A percentile compares a stretch with the other conserved stretches of the same genome.
phyloP scores from a whole-genome alignment of 2,329 filamentous ascomycete species.

The Nemania sp. region DNA sequence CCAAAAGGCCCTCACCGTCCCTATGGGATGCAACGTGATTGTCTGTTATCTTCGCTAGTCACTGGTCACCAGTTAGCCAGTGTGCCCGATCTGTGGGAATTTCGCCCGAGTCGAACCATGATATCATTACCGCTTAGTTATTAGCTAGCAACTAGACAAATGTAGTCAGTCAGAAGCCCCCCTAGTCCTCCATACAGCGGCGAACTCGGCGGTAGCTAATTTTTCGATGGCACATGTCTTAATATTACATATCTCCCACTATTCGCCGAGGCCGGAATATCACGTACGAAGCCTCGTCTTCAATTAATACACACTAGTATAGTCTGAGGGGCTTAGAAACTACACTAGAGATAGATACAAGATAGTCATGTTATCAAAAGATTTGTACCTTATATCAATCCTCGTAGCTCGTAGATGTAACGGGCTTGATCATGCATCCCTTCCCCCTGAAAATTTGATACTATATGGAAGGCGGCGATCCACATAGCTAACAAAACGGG shows the following conservation, averaged over 20 bases:
- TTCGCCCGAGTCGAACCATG: slow-evolving; percentile 40
- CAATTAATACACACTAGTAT: slow-evolving; percentile 25
- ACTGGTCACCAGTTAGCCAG: slow-evolving; percentile 23
- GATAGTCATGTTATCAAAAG: slow-evolving; percentile 12
- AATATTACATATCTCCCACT: slow-evolving; percentile 33
- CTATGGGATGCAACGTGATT: slow-evolving; percentile 44
- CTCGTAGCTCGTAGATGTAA: slow-evolving; percentile 13
- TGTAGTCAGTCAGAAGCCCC: slow-evolving; percentile 26
- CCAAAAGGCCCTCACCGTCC: slow-evolving; percentile 37
- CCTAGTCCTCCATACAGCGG: slow-evolving; percentile 36
- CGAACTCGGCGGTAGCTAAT: slow-evolving; percentile 29
- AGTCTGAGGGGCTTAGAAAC: slow-evolving; percentile 2
- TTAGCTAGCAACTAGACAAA: slow-evolving; percentile 35
- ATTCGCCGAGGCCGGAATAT: slow-evolving; percentile 43
- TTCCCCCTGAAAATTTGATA: slow-evolving; percentile 34
- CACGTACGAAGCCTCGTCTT: slow-evolving; percentile 46
- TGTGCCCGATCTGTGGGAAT: slow-evolving; percentile 43
- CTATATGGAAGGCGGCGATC: slow-evolving; percentile 33
- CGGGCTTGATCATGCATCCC: slow-evolving; percentile 35
- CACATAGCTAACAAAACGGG: slow-evolving; percentile 26
- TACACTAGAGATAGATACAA: slow-evolving; percentile 20
- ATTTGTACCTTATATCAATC: slow-evolving; percentile 13
- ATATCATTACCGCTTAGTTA: slow-evolving; percentile 43
- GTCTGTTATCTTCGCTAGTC: slow-evolving; percentile 39
- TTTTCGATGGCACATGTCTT: slow-evolving; percentile 32